Evolutionary conservation across 2,329 filamentous ascomycete genomes (phyloP).

Genomic region (Cryphonectria carpinicola): DNA sequence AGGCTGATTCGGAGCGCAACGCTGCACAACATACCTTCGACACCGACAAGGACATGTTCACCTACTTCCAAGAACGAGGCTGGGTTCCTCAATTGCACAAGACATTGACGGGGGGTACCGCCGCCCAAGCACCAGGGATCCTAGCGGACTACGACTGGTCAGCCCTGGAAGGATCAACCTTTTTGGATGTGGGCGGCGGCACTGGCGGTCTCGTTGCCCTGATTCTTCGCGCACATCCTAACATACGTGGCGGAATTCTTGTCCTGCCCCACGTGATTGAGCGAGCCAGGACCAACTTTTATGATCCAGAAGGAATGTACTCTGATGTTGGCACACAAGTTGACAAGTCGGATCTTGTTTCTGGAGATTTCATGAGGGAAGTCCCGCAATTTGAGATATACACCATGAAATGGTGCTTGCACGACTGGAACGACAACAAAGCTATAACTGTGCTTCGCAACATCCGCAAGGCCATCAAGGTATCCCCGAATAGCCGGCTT

Average conservation of each 20-base stretch:
- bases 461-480: slow-evolving; percentile 38
- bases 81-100: slow-evolving; percentile 42
- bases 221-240: slow-evolving; percentile 38
- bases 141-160: slow-evolving; percentile 47
- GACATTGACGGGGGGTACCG: slow-evolving; percentile 43
- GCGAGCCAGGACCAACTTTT: too few relatives aligned
- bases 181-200: slow-evolving; percentile 48
- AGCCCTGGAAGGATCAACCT: slow-evolving; percentile 38
- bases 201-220: slow-evolving; percentile 42
- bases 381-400: slow-evolving; percentile 39
- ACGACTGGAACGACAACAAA: slow-evolving; percentile 45
- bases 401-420: slow-evolving; percentile 47
- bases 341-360: too few relatives aligned
- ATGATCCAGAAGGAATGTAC: too few relatives aligned
- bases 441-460: slow-evolving; percentile 35
- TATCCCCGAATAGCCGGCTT: slow-evolving; percentile 35
- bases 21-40: slow-evolving; percentile 46
- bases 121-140: slow-evolving; percentile 44
- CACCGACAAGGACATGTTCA: slow-evolving; percentile 46
- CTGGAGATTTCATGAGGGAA: slow-evolving; percentile 29
- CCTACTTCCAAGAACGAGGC: slow-evolving; percentile 41
- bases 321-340: too few relatives aligned
- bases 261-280: too few relatives aligned
- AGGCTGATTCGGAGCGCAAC: slow-evolving; percentile 32
- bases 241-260: slow-evolving; percentile 36